These are phyloP conservation scores for Flaveria robusta DNA, from an alignment of 129 eudicot genomes.

Conservation along the genomic window DNA sequence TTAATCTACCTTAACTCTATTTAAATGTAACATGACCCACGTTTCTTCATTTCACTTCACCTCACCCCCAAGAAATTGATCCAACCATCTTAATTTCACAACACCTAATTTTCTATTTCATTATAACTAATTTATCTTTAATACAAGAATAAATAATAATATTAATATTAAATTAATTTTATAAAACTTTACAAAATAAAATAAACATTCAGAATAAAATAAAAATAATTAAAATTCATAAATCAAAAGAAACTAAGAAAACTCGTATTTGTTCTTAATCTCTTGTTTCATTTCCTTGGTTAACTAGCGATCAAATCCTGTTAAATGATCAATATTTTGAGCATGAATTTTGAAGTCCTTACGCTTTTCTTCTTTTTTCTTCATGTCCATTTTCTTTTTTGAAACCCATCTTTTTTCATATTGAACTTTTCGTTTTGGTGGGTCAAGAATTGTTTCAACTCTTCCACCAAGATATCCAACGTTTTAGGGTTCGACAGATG, in stretches of 20 bases:
- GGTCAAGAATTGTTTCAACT: neutral
- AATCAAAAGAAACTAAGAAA: neutral
- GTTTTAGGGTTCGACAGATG: neutral
- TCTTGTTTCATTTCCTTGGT: neutral
- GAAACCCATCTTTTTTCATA: neutral
- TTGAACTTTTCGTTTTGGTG: neutral
- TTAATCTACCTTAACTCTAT: no score
- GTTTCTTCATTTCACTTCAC: no score
- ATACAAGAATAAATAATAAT: no score
- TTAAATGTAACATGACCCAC: no score
- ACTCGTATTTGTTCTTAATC: neutral
- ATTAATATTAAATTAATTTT: no score
- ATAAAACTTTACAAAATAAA: no score
- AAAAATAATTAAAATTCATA: no score
- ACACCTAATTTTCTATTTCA: no score
- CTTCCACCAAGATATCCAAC: neutral
- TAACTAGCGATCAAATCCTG: neutral
- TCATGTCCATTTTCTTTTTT: neutral
- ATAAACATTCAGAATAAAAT: no score
- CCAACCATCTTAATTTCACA: no score
- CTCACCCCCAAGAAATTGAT: no score
- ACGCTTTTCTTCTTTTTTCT: neutral
- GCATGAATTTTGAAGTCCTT: neutral
- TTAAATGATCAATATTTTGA: neutral
- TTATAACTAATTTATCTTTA: no score